Evolutionary conservation across 2,329 filamentous ascomycete species (phyloP).

Genomic region (Fusarium brachygibbosum): DNA sequence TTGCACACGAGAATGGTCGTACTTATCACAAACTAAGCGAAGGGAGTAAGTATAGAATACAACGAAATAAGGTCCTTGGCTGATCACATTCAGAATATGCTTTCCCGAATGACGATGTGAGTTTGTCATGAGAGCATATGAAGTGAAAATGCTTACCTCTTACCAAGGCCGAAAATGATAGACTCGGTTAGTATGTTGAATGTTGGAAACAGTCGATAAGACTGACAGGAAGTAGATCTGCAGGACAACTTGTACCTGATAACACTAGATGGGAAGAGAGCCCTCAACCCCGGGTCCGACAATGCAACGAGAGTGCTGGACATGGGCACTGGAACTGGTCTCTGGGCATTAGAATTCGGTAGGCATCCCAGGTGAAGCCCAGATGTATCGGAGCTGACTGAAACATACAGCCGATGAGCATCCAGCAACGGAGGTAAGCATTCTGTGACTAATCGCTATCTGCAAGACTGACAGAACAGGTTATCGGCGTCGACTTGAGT

Average conservation of each 20-base stretch:
- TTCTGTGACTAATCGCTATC: accelerated
- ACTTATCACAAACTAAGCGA: constrained; percentile 32
- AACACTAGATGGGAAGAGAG: constrained; percentile 24
- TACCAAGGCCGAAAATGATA: constrained; percentile 16
- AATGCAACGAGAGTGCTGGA: constrained; percentile 24
- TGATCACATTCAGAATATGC: constrained; percentile 15
- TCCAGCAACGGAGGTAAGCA: constrained; percentile 15
- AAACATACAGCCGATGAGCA: constrained; percentile 20
- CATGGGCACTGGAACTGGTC: constrained; percentile 32
- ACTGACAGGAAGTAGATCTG: constrained; percentile 3
- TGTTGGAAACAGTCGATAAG: accelerated
- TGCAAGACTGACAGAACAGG: constrained; percentile 5
- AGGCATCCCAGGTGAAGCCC: accelerated
- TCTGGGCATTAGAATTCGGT: constrained; percentile 34
- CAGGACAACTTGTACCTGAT: constrained; percentile 27
- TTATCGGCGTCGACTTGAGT: constrained; percentile 30
- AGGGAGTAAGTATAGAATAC: constrained; percentile 8
- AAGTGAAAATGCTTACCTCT: background rate
- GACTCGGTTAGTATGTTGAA: constrained; percentile 3
- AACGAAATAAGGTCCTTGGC: accelerated
- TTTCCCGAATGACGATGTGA: constrained; percentile 36
- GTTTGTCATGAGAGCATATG: background rate
- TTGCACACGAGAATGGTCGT: constrained; percentile 30
- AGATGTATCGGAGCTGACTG: background rate
- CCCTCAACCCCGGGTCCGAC: constrained; percentile 26